phyloP scores from a whole-genome alignment of 805 yeast species.

The Candida jianshihensis region DNA sequence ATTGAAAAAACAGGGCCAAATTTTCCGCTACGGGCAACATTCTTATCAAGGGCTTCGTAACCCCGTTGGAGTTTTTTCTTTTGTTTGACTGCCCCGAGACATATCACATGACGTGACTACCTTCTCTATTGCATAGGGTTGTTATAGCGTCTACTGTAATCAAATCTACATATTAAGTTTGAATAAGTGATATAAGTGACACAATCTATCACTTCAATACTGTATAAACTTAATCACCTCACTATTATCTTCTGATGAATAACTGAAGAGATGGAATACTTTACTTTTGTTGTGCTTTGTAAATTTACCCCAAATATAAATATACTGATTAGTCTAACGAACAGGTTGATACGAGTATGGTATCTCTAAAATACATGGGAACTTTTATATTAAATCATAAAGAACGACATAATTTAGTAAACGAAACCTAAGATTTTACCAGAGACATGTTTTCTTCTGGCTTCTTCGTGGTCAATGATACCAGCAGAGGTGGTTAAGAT shows the following conservation, averaged over 20 bases:
- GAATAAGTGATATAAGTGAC: no score
- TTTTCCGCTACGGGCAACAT: conserved; percentile 2
- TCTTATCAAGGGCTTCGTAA: conserved; percentile 3
- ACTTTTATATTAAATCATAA: conserved; percentile 3
- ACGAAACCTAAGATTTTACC: conserved; percentile 99
- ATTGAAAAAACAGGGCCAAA: conserved; percentile 9
- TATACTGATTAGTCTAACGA: no score
- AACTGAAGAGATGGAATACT: no score
- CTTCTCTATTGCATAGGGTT: not conserved
- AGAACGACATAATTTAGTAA: conserved; percentile 43
- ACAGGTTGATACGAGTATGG: no score
- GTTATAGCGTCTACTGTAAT: no score
- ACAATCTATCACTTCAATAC: no score
- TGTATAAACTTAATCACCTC: no score
- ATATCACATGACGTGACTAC: conserved; percentile 5
- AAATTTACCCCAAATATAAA: no score
- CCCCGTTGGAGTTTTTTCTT: not conserved
- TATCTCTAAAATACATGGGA: conserved; percentile 12
- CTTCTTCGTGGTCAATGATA: conserved; percentile 99
- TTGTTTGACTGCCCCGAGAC: conserved; percentile 1
- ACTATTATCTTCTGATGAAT: no score
- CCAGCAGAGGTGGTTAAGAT: conserved; percentile 98
- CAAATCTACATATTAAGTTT: no score
- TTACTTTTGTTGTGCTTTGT: no score
- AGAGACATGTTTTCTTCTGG: conserved; percentile 99